Evolutionary conservation across 768 basidiomycete species (phyloP), one percentile per base, ranked within the genome.

Genomic region (Pluteus cervinus): DNA sequence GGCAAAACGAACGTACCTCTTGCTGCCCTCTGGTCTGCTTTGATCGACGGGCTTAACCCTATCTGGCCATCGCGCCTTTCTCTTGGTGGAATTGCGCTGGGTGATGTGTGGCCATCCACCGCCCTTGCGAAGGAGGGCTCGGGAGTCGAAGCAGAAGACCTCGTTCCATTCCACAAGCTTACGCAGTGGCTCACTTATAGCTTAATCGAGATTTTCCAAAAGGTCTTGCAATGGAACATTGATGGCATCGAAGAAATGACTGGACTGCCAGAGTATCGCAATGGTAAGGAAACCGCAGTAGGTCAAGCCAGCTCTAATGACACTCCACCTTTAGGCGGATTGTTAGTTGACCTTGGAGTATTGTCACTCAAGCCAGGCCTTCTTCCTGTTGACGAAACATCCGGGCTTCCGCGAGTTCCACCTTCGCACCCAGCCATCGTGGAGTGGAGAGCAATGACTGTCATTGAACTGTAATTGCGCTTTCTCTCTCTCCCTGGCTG

Each of bases 361-460:
- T 62, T 98, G 29, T 66, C 68, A 1, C 75, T 96, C 40, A 81
- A 81, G 43, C 65, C 72, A 0, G 56, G 60, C 15, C 65, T 62
- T 0, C 61, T 92, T 9, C 66, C 75, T 0, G 59, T 70, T n/a
- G 71, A 77, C 44, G 40, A 62, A 0, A 57, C 54, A 14, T 61
- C 75, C 5, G 66, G 66, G 15, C 67, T 90, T 36, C 81, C 88
- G 3, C 73, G 70, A 26, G 68, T 86, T 16, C 60, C 70, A 10
- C 73, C 90, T 1, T 82, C 84, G 0, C 91, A 92, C 53, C 87
- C 90, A 0, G 90, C 90, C 5, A 81, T 98, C 40, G 79, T 97
- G 24, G 94, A 99, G 62, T 94, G 93, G 92, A 70, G 94, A 39
- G 92, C 93, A 0, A 75, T 99, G 73, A 98, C 94, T 0, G 88